Conservation (phyloP, 768 basidiomycete species). For the Dacryopinax primogenitus region DNA sequence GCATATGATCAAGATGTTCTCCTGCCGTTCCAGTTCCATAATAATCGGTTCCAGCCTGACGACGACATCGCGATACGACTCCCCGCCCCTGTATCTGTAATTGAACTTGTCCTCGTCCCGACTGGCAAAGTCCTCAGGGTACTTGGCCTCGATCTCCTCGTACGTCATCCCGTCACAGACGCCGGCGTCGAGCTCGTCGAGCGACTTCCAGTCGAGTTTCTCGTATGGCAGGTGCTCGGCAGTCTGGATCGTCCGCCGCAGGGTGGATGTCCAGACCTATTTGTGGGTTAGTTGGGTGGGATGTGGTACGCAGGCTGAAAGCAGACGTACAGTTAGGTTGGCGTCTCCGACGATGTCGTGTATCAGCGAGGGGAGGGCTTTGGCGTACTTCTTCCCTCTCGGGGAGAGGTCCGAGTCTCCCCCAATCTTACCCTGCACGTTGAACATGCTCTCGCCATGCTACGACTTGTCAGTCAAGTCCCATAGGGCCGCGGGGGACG, state of each 20-base stretch:
- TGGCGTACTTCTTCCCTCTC: conserved; percentile 73
- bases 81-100: conserved; percentile 92
- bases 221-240: conserved; percentile 67
- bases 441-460: conserved; percentile 98
- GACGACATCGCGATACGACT: conserved; percentile 96
- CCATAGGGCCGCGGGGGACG: conserved; percentile 22
- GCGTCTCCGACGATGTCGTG: conserved; percentile 83
- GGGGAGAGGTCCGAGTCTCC: conserved; percentile 86
- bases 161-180: conserved; percentile 99
- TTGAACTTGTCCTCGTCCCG: conserved; percentile 99
- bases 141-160: conserved; percentile 92
- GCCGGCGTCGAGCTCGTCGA: conserved; percentile 96
- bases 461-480: conserved; percentile 25
- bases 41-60: conserved; percentile 93
- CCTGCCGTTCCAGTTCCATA: conserved; percentile 96
- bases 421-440: conserved; percentile 91
- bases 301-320: not conserved
- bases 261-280: conserved; percentile 99
- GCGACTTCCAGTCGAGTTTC: conserved; percentile 95
- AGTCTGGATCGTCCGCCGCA: conserved; percentile 85
- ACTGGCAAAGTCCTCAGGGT: conserved; percentile 96
- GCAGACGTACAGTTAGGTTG: conserved; percentile 54
- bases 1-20: conserved; percentile 91
- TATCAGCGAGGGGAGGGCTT: conserved; percentile 74
- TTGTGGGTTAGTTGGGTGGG: not conserved